Percentiles rank a stretch among this genome's conserved stretches.
These are phyloP conservation scores for Alternaria sp. DNA, from an alignment of 2,329 filamentous ascomycete species.

Conservation along the genomic window DNA sequence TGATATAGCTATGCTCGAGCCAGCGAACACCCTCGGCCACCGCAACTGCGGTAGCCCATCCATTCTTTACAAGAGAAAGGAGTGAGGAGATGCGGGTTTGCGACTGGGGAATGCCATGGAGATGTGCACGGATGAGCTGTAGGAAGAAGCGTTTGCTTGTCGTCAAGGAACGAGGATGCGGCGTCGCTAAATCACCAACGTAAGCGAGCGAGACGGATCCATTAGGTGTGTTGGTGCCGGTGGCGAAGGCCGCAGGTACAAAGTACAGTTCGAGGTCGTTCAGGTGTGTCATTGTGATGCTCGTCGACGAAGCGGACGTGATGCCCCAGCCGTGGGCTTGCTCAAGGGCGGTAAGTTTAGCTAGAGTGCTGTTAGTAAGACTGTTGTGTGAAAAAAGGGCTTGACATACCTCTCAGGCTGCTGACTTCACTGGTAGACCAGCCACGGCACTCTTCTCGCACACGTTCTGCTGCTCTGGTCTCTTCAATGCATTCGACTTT, in stretches of 20 bases:
- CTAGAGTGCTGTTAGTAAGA: conserved; percentile 59
- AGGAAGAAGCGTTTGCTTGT: conserved; percentile 79
- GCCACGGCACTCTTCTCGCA: conserved; percentile 86
- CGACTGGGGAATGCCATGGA: conserved; percentile 68
- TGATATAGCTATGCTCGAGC: conserved; percentile 71
- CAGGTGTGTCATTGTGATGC: conserved; percentile 76
- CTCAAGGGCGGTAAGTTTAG: conserved; percentile 71
- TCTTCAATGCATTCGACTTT: conserved; percentile 76
- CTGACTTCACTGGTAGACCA: conserved; percentile 86
- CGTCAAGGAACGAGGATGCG: conserved; percentile 64
- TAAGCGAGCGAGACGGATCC: conserved; percentile 73
- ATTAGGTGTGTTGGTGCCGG: conserved; percentile 53
- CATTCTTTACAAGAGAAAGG: conserved; percentile 65
- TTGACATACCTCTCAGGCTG: conserved; percentile 73
- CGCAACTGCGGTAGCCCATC: conserved; percentile 71
- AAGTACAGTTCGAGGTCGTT: conserved; percentile 78
- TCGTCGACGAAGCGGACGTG: conserved; percentile 65
- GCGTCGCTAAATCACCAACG: conserved; percentile 66
- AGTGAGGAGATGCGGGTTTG: conserved; percentile 66
- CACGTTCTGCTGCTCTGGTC: conserved; percentile 81
- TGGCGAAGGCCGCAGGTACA: conserved; percentile 69
- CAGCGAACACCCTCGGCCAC: conserved; percentile 69
- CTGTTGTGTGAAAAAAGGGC: not conserved
- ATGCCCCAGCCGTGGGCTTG: conserved; percentile 75
- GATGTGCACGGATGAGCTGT: conserved; percentile 72